These are phyloP conservation scores for Kwoniella sp. DNA, from an alignment of 768 basidiomycete species.

Conservation along the genomic window DNA sequence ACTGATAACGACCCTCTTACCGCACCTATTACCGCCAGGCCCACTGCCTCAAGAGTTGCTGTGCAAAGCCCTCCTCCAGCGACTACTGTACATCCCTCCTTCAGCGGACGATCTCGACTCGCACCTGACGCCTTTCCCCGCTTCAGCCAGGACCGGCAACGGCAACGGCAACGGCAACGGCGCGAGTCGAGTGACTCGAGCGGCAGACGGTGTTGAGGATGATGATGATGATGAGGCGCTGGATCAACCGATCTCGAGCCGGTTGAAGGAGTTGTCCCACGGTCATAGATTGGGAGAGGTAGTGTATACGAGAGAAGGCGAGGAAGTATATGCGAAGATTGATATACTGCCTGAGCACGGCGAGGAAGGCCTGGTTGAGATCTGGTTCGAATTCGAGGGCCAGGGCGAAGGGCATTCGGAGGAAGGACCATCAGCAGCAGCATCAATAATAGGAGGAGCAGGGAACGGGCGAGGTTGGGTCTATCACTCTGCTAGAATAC, in stretches of 20 bases:
- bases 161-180: too few species aligned
- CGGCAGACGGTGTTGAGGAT: not conserved
- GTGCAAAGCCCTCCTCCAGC: conserved; percentile 38
- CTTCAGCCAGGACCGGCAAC: not conserved
- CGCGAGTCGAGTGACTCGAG: too few species aligned
- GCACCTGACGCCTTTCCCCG: conserved; percentile 36
- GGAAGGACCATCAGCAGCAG: not conserved
- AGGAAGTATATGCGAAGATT: conserved; percentile 18
- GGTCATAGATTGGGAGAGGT: conserved; percentile 5
- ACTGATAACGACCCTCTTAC: conserved; percentile 31
- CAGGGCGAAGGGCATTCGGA: too few species aligned
- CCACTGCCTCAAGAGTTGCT: conserved; percentile 42
- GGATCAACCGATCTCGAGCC: conserved; percentile 12
- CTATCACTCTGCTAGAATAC: conserved; percentile 24
- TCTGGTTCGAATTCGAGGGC: conserved; percentile 23
- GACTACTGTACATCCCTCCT: conserved; percentile 46
- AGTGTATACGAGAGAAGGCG: conserved; percentile 15
- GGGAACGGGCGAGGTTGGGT: conserved; percentile 23
- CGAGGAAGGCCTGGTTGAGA: conserved; percentile 1
- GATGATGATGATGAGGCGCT: not conserved
- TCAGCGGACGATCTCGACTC: conserved; percentile 35
- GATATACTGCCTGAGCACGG: conserved; percentile 10
- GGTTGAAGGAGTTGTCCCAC: conserved; percentile 6
- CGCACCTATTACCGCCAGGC: conserved; percentile 39
- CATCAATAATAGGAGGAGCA: too few species aligned